A percentile compares a stretch with the other conserved stretches of the same genome.
phyloP scores from a whole-genome alignment of 352 stramenopile species.

The Globisporangium emineosum region DNA sequence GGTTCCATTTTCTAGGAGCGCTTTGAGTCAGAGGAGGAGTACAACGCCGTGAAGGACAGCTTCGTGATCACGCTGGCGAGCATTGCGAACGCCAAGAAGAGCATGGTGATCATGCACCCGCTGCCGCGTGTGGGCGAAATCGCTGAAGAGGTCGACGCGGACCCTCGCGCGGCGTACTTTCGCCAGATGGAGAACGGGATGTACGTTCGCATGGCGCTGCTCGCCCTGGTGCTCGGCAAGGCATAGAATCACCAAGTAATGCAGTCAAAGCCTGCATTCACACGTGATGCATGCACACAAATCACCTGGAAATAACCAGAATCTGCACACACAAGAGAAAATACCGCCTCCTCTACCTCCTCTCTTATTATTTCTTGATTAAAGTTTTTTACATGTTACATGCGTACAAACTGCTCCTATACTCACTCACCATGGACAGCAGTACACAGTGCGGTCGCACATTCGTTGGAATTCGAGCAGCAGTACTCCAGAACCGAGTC shows the following conservation, averaged over 20 bases:
- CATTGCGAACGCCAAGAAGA: conserved; percentile 83
- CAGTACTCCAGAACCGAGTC: conserved; percentile 61
- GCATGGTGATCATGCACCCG: conserved; percentile 97
- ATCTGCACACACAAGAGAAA: neutral
- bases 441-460: conserved; percentile 36
- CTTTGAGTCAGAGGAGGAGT: conserved; percentile 93
- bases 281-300: neutral
- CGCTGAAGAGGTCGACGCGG: conserved; percentile 92
- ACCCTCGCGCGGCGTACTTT: conserved; percentile 97
- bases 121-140: conserved; percentile 98
- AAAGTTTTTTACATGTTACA: neutral
- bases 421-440: conserved; percentile 13
- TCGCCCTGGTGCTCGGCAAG: conserved; percentile 91
- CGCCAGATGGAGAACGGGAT: conserved; percentile 98
- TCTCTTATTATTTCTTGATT: neutral
- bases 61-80: conserved; percentile 73
- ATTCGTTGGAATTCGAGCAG: conserved; percentile 41
- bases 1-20: conserved; percentile 75
- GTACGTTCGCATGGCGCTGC: conserved; percentile 98
- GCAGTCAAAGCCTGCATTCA: neutral
- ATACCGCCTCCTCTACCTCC: neutral
- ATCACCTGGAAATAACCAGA: neutral
- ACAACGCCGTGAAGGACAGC: conserved; percentile 93
- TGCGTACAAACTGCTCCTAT: neutral
- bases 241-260: conserved; percentile 31